Percentiles rank a stretch among this genome's conserved stretches.
phyloP scores from a whole-genome alignment of 768 basidiomycete genomes.

The Boletus vinaceobasis region DNA sequence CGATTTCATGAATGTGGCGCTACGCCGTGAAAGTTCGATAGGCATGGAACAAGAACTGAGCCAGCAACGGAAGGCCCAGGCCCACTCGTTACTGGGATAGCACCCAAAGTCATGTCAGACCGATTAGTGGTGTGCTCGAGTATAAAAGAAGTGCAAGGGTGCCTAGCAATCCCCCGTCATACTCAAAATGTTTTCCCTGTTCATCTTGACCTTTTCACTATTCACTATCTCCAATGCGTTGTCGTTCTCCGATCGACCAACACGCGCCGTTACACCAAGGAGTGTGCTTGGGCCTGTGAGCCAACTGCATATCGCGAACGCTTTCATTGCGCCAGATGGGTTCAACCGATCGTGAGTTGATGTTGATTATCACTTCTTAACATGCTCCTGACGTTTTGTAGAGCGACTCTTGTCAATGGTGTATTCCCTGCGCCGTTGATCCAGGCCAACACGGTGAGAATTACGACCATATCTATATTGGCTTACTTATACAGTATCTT shows the following conservation, averaged over 20 bases:
- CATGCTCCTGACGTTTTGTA: conserved; percentile 10
- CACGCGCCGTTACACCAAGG: neutral
- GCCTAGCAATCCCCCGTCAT: neutral
- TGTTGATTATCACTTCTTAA: neutral
- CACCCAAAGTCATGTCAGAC: neutral
- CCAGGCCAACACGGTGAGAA: conserved; percentile 32
- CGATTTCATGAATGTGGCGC: neutral
- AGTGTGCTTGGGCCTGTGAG: conserved; percentile 17
- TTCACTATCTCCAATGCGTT: conserved; percentile 3
- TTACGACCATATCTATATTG: neutral
- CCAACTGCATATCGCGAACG: conserved; percentile 37
- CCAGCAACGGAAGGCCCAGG: neutral
- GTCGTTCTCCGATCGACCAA: neutral
- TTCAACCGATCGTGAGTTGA: conserved; percentile 36
- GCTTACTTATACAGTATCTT: neutral
- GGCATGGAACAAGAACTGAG: too few relatives aligned
- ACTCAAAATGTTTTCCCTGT: neutral
- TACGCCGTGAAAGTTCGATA: too few relatives aligned
- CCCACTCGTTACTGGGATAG: neutral
- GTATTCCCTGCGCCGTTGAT: conserved; percentile 48
- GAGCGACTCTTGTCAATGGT: conserved; percentile 43
- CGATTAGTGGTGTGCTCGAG: neutral
- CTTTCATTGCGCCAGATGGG: conserved; percentile 46
- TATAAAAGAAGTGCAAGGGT: conserved; percentile 9
- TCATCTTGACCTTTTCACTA: conserved; percentile 8